Conservation (phyloP, 2,329 filamentous ascomycete species). For the Diaporthe sp. region DNA sequence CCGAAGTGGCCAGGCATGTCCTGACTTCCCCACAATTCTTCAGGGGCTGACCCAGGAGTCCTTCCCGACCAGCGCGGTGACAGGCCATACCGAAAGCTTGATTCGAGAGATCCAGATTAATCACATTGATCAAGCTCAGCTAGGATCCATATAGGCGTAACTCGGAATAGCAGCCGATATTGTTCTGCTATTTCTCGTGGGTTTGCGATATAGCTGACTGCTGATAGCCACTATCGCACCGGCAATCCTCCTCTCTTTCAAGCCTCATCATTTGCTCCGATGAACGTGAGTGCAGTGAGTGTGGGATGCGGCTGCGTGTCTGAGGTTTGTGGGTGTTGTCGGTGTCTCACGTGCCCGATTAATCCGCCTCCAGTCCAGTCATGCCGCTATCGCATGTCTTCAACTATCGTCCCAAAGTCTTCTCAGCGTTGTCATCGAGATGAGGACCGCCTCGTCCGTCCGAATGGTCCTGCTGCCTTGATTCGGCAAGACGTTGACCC, state of each 20-base stretch:
- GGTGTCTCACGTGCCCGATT: background rate
- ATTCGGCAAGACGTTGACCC: slow-evolving; percentile 84
- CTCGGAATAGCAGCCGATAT: slow-evolving; percentile 6
- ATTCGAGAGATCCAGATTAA: slow-evolving; percentile 1
- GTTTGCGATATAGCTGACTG: background rate
- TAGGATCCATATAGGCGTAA: background rate
- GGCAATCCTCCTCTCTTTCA: background rate
- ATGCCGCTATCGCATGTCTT: slow-evolving; percentile 1
- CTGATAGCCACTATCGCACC: background rate
- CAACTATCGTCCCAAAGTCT: slow-evolving; percentile 63
- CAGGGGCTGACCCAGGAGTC: slow-evolving; percentile 18
- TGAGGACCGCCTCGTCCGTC: slow-evolving; percentile 86
- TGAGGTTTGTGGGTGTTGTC: background rate
- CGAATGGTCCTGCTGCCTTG: slow-evolving; percentile 87
- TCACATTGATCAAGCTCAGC: background rate
- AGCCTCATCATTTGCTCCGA: background rate
- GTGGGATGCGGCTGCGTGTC: background rate
- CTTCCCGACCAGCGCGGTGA: slow-evolving; percentile 6
- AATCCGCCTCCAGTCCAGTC: background rate
- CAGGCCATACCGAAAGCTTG: slow-evolving; percentile 21
- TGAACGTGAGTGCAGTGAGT: background rate
- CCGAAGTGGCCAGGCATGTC: slow-evolving; percentile 23
- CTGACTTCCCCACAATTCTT: slow-evolving; percentile 22
- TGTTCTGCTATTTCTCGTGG: slow-evolving; percentile 2
- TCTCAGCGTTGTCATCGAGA: slow-evolving; percentile 79